These are phyloP conservation scores for Histomonas meleagridis DNA, from an alignment of 208 protist genomes.

Conservation along the genomic window DNA sequence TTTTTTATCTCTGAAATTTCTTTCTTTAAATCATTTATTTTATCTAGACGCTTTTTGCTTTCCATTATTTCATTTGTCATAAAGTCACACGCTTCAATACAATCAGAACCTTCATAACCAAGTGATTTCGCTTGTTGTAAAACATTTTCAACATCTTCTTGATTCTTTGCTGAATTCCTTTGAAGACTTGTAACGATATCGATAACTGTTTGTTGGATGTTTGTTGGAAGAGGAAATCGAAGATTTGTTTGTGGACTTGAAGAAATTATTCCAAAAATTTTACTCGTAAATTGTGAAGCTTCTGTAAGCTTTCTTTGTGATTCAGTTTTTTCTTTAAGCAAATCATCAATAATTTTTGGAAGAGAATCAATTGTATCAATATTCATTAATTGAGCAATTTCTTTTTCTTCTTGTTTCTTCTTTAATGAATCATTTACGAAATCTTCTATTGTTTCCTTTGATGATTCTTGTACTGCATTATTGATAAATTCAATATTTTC, in stretches of 20 bases:
- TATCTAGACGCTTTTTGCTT: not conserved
- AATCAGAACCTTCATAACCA: not conserved
- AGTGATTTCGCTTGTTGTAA: not conserved
- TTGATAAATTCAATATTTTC: too few species aligned
- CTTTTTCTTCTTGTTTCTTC: too few species aligned
- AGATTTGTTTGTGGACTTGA: not conserved
- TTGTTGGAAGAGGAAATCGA: not conserved
- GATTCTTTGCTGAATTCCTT: not conserved
- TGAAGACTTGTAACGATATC: not conserved
- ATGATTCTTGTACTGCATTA: too few species aligned
- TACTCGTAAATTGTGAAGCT: not conserved
- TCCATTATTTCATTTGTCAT: too few species aligned
- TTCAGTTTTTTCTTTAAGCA: too few species aligned
- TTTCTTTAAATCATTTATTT: not conserved
- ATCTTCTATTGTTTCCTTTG: too few species aligned
- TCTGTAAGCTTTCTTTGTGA: not conserved
- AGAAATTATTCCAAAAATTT: not conserved
- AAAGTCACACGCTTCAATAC: not conserved
- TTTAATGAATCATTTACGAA: too few species aligned
- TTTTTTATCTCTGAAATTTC: not conserved
- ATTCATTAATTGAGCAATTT: too few species aligned
- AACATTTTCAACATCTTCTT: not conserved
- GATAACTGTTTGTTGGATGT: not conserved
- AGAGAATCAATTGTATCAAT: too few species aligned
- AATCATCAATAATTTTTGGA: too few species aligned